Percentiles rank a stretch among this genome's conserved stretches.
Evolutionary conservation across 2,329 filamentous ascomycete genomes (phyloP).

Genomic region (Aureobasidium sp.): DNA sequence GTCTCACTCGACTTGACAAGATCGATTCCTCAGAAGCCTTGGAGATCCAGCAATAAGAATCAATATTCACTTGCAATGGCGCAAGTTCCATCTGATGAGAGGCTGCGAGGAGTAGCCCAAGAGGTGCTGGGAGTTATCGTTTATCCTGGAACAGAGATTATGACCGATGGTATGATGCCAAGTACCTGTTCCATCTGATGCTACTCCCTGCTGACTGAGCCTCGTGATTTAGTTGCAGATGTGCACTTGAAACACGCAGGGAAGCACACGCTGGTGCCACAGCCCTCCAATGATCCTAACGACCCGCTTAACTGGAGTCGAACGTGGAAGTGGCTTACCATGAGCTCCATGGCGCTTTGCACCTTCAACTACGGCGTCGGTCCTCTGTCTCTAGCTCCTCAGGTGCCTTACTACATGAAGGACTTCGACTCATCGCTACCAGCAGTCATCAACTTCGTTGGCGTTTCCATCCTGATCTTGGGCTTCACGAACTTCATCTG

Average conservation of each 20-base stretch:
- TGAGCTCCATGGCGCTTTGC: background rate
- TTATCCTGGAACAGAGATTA: background rate
- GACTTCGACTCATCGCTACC: conserved; percentile 46
- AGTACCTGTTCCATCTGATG: background rate
- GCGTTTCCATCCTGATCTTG: conserved; percentile 51
- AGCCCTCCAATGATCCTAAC: conserved; percentile 44
- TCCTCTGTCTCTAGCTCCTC: background rate
- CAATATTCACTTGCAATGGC: too few relatives aligned
- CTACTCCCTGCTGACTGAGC: background rate
- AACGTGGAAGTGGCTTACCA: background rate
- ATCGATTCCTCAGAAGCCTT: too few relatives aligned
- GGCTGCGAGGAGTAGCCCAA: too few relatives aligned
- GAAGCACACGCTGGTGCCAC: conserved; percentile 45
- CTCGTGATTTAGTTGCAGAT: background rate
- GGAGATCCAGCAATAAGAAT: too few relatives aligned
- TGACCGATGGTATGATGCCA: background rate
- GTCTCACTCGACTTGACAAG: too few relatives aligned
- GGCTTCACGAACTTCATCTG: conserved; percentile 38
- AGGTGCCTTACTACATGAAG: conserved; percentile 23
- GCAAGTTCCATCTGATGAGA: too few relatives aligned
- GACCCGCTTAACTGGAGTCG: conserved; percentile 41
- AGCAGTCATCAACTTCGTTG: conserved; percentile 24
- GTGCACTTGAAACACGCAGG: background rate
- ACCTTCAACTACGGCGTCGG: conserved; percentile 29
- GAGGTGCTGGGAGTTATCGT: background rate